A percentile compares a stretch with the other conserved stretches of the same genome.
Evolutionary conservation across 2,329 filamentous ascomycete genomes (phyloP).

Genomic region (Periconia sp.): DNA sequence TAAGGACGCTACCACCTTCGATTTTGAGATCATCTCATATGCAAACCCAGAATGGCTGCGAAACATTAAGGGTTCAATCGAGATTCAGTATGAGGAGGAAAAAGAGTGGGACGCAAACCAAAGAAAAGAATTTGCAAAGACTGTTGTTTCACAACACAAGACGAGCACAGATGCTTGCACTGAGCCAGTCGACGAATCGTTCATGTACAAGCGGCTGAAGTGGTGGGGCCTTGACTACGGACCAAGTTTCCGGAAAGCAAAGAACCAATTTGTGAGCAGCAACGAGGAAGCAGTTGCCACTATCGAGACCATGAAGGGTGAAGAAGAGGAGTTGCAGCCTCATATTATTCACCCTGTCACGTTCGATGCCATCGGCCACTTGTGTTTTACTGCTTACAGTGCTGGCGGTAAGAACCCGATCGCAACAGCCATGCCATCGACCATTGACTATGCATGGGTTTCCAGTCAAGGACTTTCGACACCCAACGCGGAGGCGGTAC

Average conservation of each 20-base stretch:
- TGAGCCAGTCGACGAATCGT: background rate
- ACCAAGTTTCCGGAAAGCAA: background rate
- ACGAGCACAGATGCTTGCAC: background rate
- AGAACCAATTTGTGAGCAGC: background rate
- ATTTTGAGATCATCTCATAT: background rate
- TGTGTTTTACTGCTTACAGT: background rate
- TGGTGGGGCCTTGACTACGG: background rate
- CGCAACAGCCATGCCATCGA: background rate
- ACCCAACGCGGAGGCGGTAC: background rate
- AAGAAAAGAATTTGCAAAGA: background rate
- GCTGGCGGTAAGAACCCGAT: background rate
- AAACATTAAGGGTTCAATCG: background rate
- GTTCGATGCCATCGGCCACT: background rate
- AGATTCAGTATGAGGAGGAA: background rate
- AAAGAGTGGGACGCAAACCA: background rate
- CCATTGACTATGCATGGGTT: background rate
- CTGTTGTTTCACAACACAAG: background rate
- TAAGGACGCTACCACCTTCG: background rate
- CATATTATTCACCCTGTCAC: conserved; percentile 5
- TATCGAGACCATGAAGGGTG: background rate
- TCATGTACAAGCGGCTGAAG: background rate
- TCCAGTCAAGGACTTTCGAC: background rate
- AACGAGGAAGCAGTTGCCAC: background rate
- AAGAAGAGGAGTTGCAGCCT: background rate
- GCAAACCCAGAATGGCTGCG: background rate